These are phyloP conservation scores for Rachicladosporium sp. DNA, from an alignment of 2,329 filamentous ascomycete species.

Conservation along the genomic window DNA sequence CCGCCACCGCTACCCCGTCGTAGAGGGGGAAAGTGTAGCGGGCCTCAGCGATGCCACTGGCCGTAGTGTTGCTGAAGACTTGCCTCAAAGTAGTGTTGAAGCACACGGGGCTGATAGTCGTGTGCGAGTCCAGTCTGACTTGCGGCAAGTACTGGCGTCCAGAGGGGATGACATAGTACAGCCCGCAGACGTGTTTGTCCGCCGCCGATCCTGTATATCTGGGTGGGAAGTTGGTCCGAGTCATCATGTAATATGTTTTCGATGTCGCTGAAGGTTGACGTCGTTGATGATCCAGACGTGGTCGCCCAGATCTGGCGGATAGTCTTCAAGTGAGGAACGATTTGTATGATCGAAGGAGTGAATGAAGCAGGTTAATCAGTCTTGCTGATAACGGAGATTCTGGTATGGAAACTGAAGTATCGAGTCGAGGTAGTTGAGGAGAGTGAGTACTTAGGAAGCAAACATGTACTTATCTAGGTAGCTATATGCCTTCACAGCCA, in stretches of 20 bases:
- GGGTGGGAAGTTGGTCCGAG: too few relatives aligned
- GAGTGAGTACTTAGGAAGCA: not conserved
- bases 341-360: too few relatives aligned
- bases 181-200: slow-evolving; percentile 18
- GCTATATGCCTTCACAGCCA: not conserved
- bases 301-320: too few relatives aligned
- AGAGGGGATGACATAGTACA: slow-evolving; percentile 12
- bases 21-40: slow-evolving; percentile 60
- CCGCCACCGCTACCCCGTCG: slow-evolving; percentile 58
- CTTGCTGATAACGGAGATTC: too few relatives aligned
- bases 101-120: slow-evolving; percentile 47
- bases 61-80: slow-evolving; percentile 48
- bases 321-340: too few relatives aligned
- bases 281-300: too few relatives aligned
- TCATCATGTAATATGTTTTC: too few relatives aligned
- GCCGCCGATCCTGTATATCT: not conserved
- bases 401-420: too few relatives aligned
- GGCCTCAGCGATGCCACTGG: slow-evolving; percentile 39
- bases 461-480: too few relatives aligned
- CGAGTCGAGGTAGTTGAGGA: not conserved
- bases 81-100: slow-evolving; percentile 43
- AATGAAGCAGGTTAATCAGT: too few relatives aligned
- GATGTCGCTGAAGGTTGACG: too few relatives aligned
- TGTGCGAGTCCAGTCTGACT: slow-evolving; percentile 44
- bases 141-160: slow-evolving; percentile 42